Evolutionary conservation across 2,329 filamentous ascomycete genomes (phyloP).

Genomic region (Ophiocordyceps camponoti-rufipedis): DNA sequence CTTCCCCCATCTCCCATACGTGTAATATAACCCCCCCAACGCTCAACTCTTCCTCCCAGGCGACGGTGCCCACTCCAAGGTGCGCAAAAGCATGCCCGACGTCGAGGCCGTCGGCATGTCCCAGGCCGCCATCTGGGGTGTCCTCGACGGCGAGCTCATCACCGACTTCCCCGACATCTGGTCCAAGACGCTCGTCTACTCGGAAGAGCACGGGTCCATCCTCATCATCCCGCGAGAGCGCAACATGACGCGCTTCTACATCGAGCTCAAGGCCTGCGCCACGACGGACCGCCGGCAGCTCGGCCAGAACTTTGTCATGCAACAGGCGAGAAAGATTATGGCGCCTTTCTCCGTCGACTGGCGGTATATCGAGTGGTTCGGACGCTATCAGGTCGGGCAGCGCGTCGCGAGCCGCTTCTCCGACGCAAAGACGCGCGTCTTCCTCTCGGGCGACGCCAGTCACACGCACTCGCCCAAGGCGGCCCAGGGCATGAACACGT

Average conservation of each 20-base stretch:
- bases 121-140: constrained; percentile 44
- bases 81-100: constrained; percentile 43
- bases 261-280: constrained; percentile 30
- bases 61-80: constrained; percentile 54
- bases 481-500: constrained; percentile 49
- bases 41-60: constrained; percentile 14
- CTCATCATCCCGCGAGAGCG: constrained; percentile 58
- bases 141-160: constrained; percentile 51
- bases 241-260: constrained; percentile 50
- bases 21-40: too few species aligned
- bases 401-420: constrained; percentile 53
- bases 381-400: constrained; percentile 53
- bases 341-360: constrained; percentile 37
- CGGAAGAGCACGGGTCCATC: constrained; percentile 47
- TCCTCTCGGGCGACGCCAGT: constrained; percentile 51
- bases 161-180: constrained; percentile 60
- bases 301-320: constrained; percentile 52
- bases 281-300: constrained; percentile 21
- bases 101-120: constrained; percentile 37
- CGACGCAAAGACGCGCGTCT: constrained; percentile 41
- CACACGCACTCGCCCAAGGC: constrained; percentile 59
- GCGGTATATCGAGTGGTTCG: constrained; percentile 51
- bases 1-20: too few species aligned
- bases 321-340: constrained; percentile 42
- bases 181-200: constrained; percentile 54